phyloP scores from a whole-genome alignment of 192 early-diverging fungal genomes.

The Backusella macrospora region DNA sequence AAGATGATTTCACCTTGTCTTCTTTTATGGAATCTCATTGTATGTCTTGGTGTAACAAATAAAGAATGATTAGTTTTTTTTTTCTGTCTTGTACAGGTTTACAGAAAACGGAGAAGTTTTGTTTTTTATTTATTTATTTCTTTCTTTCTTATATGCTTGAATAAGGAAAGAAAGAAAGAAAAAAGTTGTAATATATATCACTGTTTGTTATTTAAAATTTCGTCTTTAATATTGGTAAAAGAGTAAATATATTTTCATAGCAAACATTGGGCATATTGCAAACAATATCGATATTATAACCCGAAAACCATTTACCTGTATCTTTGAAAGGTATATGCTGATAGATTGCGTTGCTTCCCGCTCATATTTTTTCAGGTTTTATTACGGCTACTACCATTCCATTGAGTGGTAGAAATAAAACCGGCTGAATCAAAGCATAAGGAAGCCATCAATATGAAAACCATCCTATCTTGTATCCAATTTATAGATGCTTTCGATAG shows the following conservation, averaged over 20 bases:
- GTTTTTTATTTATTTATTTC: no score
- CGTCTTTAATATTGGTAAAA: background rate
- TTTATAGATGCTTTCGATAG: background rate
- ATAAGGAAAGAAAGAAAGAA: no score
- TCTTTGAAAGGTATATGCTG: background rate
- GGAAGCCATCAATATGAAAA: background rate
- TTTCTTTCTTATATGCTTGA: no score
- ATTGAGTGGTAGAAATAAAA: background rate
- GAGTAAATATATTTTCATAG: background rate
- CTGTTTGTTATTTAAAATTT: background rate
- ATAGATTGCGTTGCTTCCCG: background rate
- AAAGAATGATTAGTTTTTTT: no score
- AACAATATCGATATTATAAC: background rate
- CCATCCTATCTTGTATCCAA: background rate
- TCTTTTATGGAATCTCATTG: no score
- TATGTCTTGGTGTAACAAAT: no score
- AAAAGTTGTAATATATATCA: no score
- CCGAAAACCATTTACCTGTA: background rate
- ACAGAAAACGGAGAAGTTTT: no score
- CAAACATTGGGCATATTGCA: background rate
- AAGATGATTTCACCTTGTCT: no score
- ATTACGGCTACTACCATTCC: background rate
- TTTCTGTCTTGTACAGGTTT: no score
- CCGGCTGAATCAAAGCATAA: conserved; percentile 1
- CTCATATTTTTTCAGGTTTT: background rate